Evolutionary conservation across 1,139 yeast genomes (phyloP), one percentile per base, ranked within the genome.

Genomic region (Magnusiomyces suaveolens): DNA sequence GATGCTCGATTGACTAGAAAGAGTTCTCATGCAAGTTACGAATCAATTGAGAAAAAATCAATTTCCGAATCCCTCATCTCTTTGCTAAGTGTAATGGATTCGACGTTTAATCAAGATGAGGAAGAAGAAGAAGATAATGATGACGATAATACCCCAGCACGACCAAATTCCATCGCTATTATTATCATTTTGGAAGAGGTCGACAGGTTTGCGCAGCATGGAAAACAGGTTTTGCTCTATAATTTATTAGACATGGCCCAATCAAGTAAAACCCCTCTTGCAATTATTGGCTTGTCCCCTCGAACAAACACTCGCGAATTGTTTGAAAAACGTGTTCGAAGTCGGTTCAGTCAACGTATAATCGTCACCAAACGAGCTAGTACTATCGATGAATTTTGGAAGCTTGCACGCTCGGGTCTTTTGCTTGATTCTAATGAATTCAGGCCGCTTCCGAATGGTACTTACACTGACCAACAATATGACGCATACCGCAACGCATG

Each of bases 311-410:
- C 88, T 0, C 73, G 90, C 53, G 97, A 92, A 62, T 75, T 81
- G 60, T 73, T 92, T 54, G 99, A 94, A 66, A 92, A 90, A 64
- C 77, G 99, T 62, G 97, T 94, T 0, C 79, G 89, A 61, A 84
- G 95, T 56, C 74, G 99, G 58, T 92, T 90, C 68, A 83, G 95
- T 38, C 97, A 90, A 65, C 72, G 95, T 52, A 72, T 86, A 1
- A 76, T 87, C 38, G 75, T 79, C 39, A 73, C 88, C 48, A 77
- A 78, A 46, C 82, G 82, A 53, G 74, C 84, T 51, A 50, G 60
- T 50, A 56, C 69, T 54, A 54, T 74, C 71, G 68, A 62, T 52
- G 48, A 66, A 60, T 63, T 72, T 63, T 58, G 68, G 69, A 44
- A 65, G 56, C 60, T 68, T 72, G 58, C 69, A 59, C 46, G 64